Percentiles rank a stretch among this genome's conserved stretches.
phyloP scores from a whole-genome alignment of 176 grass and related monocot species.

The Poa pratensis region DNA sequence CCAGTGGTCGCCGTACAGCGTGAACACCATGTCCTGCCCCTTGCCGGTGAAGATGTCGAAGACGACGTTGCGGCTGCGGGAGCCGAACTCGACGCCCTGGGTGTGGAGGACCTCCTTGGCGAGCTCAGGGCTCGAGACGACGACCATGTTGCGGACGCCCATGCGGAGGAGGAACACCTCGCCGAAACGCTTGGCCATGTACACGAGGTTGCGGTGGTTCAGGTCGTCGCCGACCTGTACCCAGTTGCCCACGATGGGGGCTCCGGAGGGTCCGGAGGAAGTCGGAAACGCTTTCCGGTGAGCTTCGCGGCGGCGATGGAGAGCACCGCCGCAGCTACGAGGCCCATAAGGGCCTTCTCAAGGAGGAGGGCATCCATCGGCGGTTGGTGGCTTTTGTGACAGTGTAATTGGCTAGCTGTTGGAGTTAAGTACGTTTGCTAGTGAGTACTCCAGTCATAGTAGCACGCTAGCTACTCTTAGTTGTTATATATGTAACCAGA shows the following conservation, averaged over 20 bases:
- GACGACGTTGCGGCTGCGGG: conserved; percentile 81
- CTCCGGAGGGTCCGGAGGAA: not conserved
- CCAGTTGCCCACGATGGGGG: not conserved
- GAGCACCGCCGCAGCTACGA: not conserved
- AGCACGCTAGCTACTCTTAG: no score
- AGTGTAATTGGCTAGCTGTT: no score
- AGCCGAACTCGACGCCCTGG: conserved; percentile 86
- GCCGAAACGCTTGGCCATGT: not conserved
- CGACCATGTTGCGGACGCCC: not conserved
- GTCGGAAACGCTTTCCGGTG: not conserved
- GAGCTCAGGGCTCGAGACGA: not conserved
- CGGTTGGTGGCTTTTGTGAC: not conserved
- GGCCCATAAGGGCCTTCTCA: not conserved
- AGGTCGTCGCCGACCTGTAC: not conserved
- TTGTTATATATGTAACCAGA: no score
- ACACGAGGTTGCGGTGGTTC: not conserved
- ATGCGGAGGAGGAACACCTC: not conserved
- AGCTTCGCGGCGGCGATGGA: not conserved
- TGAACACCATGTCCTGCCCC: conserved; percentile 96
- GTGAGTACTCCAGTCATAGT: no score
- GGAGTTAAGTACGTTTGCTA: no score
- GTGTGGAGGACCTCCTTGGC: conserved; percentile 69
- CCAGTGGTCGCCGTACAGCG: conserved; percentile 90
- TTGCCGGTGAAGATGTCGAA: conserved; percentile 86
- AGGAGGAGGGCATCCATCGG: not conserved